Base-by-base conservation (phyloP, 169 alveolate genomes). In the Cryptosporidium bovis region DNA sequence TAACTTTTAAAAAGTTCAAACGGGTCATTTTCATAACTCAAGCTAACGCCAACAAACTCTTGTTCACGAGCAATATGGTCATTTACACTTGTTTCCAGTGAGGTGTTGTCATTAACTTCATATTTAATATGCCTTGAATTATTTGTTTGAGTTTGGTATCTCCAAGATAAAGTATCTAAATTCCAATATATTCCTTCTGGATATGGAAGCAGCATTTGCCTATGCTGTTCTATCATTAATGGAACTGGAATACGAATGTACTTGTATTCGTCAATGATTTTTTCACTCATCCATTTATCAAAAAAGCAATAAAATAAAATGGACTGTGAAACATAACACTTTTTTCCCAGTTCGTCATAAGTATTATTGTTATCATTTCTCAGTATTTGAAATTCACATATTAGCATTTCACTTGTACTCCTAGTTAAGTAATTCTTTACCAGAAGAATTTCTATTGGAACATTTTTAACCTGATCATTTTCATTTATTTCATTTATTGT, bases 281-380 rank as follows among this genome's bases (percentile, higher is more conserved):
- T 56, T 60, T 77, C 71, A 60, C 46, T 56, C 71, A 77, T 77
- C 87, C 87, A 77, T 62, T 77, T 77, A 20, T 77, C 87, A 46
- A 77, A 77, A 60, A 58, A 77, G 51, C 34, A 77, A 33, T 77
- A 77, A 31, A 77, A 62, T 15, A 77, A 44, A 44, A 77, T 71
- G 18, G 87, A 62, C 36, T 77, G 56, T 36, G 87, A 77, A 24
- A 77, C 46, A 48, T 77, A 56, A 36, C 64, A 77, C 33, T 62
- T 77, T 69, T 18, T 69, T 15, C 67, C 34, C 51, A 69, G 56
- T 33, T 31, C 56, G 16, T 66, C 67, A 46, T 34, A 77, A 58
- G 20, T 60, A 33, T 36, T 51, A 40, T 60, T 62, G 18, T 16
- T 60, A 24, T 77, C 87, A 12, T 60, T 71, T 40, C 51, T 62